phyloP scores from a whole-genome alignment of 176 grass and related monocot species.

The Eragrostis curvula region DNA sequence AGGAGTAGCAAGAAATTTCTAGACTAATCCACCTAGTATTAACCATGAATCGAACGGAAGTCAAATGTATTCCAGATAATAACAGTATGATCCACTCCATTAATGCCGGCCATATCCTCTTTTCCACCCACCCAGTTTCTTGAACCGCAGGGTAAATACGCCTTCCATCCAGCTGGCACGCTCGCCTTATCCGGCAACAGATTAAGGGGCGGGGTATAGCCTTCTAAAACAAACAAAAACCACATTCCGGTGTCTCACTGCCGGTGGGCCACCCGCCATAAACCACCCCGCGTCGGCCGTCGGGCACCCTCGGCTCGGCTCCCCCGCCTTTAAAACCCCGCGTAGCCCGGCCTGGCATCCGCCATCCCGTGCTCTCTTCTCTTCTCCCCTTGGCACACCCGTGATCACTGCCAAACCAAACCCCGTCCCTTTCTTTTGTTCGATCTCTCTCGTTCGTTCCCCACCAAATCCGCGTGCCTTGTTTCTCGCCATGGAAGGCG shows the following conservation, averaged over 20 bases:
- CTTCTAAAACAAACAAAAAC: slow-evolving; percentile 26
- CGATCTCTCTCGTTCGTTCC: neutral
- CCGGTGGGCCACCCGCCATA: slow-evolving; percentile 35
- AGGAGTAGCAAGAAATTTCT: too few relatives aligned
- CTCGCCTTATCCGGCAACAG: slow-evolving; percentile 11
- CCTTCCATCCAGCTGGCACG: neutral
- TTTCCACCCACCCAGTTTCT: neutral
- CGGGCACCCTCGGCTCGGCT: neutral
- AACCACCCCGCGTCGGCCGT: slow-evolving; percentile 13
- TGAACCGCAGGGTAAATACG: neutral
- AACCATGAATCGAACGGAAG: neutral
- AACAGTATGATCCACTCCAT: neutral
- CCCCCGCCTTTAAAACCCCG: slow-evolving; percentile 36
- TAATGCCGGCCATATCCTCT: neutral
- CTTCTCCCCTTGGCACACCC: neutral
- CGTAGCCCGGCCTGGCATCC: neutral
- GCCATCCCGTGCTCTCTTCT: neutral
- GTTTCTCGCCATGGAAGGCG: slow-evolving; percentile 32
- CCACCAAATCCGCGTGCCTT: neutral
- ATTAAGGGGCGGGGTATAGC: slow-evolving; percentile 1
- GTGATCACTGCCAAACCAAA: neutral
- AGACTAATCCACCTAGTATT: neutral
- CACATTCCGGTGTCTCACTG: neutral
- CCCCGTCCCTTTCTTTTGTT: neutral
- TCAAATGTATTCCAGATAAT: too few relatives aligned